Evolutionary conservation across 805 yeast genomes (phyloP).

Genomic region (Candida cerambycidarum): DNA sequence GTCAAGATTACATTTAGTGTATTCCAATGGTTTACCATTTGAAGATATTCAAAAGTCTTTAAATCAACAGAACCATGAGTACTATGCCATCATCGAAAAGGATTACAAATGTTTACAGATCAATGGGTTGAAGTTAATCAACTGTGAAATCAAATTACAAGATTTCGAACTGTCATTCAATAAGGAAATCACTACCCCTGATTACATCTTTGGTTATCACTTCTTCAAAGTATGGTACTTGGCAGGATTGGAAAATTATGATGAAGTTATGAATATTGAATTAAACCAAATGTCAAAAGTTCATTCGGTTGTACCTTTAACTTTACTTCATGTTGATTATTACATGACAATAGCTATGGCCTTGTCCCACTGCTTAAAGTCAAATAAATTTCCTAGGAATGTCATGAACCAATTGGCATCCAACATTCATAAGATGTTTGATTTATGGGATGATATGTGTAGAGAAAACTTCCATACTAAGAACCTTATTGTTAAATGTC

Average conservation of each 20-base stretch:
- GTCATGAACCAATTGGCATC: constrained; percentile 22
- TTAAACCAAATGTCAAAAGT: constrained; percentile 18
- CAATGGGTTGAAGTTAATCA: constrained; percentile 8
- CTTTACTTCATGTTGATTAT: constrained; percentile 23
- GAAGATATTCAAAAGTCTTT: not conserved
- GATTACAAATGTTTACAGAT: constrained; percentile 6
- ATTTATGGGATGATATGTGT: constrained; percentile 33
- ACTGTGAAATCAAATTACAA: constrained; percentile 13
- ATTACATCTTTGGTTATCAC: constrained; percentile 12
- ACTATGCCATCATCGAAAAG: constrained; percentile 6
- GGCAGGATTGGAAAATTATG: constrained; percentile 16
- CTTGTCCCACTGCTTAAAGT: constrained; percentile 15
- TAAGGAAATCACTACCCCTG: constrained; percentile 3
- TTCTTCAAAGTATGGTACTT: constrained; percentile 14
- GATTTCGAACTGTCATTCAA: constrained; percentile 8
- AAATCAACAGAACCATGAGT: constrained; percentile 9
- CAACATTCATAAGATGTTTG: constrained; percentile 23
- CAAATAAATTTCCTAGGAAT: constrained; percentile 8
- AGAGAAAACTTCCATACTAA: constrained; percentile 42
- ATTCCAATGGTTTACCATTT: constrained; percentile 16
- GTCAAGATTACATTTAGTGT: constrained; percentile 16
- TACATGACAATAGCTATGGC: constrained; percentile 13
- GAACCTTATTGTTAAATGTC: constrained; percentile 33
- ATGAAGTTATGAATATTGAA: constrained; percentile 18
- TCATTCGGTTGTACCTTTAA: constrained; percentile 21